Conservation (phyloP, 768 basidiomycete species). For the Artomyces pyxidatus region DNA sequence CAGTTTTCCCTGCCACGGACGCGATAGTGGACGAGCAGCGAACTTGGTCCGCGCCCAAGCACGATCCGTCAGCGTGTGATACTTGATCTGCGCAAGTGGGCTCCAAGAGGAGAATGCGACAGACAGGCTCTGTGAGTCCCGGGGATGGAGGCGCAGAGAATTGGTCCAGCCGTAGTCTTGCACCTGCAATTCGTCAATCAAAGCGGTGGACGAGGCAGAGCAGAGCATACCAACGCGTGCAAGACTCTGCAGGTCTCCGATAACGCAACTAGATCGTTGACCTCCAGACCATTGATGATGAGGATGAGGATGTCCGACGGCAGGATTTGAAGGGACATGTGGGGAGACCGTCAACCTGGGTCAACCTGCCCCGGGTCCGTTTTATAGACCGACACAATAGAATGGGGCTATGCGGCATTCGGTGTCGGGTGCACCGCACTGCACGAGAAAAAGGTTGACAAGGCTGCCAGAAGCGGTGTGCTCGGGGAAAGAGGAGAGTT, state of each 20-base stretch:
- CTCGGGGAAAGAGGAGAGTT: too few species aligned
- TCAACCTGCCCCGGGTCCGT: too few species aligned
- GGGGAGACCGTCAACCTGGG: neutral
- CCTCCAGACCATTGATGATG: slow-evolving; percentile 10
- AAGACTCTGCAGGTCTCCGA: slow-evolving; percentile 6
- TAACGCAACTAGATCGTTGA: slow-evolving; percentile 9
- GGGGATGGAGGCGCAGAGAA: slow-evolving; percentile 5
- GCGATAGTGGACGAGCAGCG: slow-evolving; percentile 16
- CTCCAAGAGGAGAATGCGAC: slow-evolving; percentile 9
- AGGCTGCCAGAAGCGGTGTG: neutral
- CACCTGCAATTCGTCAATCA: slow-evolving; percentile 1
- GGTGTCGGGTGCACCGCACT: too few species aligned
- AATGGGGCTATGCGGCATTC: too few species aligned
- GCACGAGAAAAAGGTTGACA: neutral
- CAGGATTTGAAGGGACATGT: slow-evolving; percentile 6
- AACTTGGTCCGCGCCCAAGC: slow-evolving; percentile 16
- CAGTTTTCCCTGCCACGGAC: slow-evolving; percentile 19
- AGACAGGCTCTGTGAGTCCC: slow-evolving; percentile 9
- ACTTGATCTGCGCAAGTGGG: slow-evolving; percentile 13
- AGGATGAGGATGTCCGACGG: slow-evolving; percentile 12
- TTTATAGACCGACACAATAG: neutral
- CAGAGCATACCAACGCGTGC: slow-evolving; percentile 6
- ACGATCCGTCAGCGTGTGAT: slow-evolving; percentile 15
- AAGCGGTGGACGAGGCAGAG: neutral
- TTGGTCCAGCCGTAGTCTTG: slow-evolving; percentile 10